Evolutionary conservation across 2,329 filamentous ascomycete genomes (phyloP), one percentile per base, ranked within the genome.

Genomic region (Fusarium verticillioides): DNA sequence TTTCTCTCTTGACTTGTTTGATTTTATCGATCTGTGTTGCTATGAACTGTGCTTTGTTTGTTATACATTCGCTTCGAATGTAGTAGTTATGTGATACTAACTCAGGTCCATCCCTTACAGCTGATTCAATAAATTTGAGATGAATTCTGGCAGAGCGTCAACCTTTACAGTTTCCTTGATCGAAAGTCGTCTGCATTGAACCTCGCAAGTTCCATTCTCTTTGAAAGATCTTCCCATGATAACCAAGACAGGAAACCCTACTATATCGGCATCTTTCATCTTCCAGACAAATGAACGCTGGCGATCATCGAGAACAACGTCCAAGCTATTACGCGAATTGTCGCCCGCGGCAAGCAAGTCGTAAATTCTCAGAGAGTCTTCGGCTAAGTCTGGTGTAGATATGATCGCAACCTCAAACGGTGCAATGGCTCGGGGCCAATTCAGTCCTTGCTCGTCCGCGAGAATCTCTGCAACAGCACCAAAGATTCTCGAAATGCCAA

Each of bases 401-500:
- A 97, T 83, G 4, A 98, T 83, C 16, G 92, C 86, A 1, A 90
- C 90, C 76, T 96, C 92, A 77, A 93, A 98, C 0, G 96, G 96
- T 5, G 96, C 94, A 72, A 98, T 95, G 15, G 86, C 90, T 10
- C 91, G 87, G 2, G 96, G 96, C 96, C 96, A 99, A 77, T 94
- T 94, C 12, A 98, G 86, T 0, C 95, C 96, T 78, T 85, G 88
- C 6, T 87, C 79, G 74, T 97, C 94, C 0, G 90, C 87, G 15
- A 94, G 85, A 43, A 92, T 88, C 72, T 96, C 92, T 3, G 95
- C 95, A 2, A 96, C 90, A 4, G 96, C 94, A 13, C 92, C 95
- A 69, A 99, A 92, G 76, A 99, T 91, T 49, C 96, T 92, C 9
- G 95, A 97, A 23, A 99, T 90, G 4, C 96, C 96, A 69, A 99